Percentiles rank a stretch among this genome's conserved stretches.
These are phyloP conservation scores for Colletotrichum theobromicola DNA, from an alignment of 2,329 filamentous ascomycete genomes.

Conservation along the genomic window DNA sequence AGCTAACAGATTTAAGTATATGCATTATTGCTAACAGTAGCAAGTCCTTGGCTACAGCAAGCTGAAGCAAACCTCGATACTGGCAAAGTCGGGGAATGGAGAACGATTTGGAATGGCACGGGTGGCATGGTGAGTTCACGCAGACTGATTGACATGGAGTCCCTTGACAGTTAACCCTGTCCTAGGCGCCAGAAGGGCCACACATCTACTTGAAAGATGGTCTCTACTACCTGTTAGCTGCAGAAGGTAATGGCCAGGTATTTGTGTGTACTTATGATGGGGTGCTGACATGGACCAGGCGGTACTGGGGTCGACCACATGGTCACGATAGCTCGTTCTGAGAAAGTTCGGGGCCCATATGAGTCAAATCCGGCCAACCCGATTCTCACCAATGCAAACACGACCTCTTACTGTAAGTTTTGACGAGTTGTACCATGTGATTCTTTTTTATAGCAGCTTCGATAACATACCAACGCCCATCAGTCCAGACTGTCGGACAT, in stretches of 20 bases:
- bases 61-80: constrained; percentile 34
- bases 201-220: constrained; percentile 57
- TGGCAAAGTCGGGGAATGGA: background rate
- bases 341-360: constrained; percentile 48
- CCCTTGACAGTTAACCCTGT: background rate
- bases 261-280: background rate
- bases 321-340: constrained; percentile 52
- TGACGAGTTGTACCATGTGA: background rate
- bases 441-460: background rate
- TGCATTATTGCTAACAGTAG: constrained; percentile 32
- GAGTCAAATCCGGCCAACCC: constrained; percentile 48
- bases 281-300: background rate
- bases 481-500: constrained; percentile 58
- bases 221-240: constrained; percentile 58
- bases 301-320: constrained; percentile 55
- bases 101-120: background rate
- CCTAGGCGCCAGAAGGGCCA: constrained; percentile 48
- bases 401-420: constrained; percentile 38
- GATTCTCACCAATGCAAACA: constrained; percentile 49
- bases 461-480: background rate
- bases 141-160: background rate
- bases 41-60: constrained; percentile 52
- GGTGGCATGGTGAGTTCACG: background rate
- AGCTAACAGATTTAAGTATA: constrained; percentile 40
- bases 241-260: constrained; percentile 41